Evolutionary conservation across 1,139 yeast species (phyloP).

Genomic region (Debaryomyces nepalensis): DNA sequence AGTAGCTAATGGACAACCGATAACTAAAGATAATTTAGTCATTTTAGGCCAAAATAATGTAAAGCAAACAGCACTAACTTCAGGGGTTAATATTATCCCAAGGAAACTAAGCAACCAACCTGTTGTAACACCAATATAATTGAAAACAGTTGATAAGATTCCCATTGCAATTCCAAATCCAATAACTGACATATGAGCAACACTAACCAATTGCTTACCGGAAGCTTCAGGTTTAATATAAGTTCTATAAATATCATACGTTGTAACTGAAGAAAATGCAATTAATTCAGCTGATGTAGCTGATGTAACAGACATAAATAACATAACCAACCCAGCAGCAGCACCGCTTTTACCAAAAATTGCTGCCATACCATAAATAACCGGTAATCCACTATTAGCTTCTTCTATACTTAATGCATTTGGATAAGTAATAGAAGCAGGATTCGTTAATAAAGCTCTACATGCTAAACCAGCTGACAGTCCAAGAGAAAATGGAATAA

Average conservation of each 20-base stretch:
- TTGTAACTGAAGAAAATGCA: conserved; percentile 34
- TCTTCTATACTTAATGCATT: conserved; percentile 30
- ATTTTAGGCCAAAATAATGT: too few relatives aligned
- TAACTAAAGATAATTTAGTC: too few relatives aligned
- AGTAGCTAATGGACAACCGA: too few relatives aligned
- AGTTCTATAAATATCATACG: conserved; percentile 37
- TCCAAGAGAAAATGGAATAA: conserved; percentile 39
- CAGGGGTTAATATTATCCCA: too few relatives aligned
- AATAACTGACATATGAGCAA: conserved; percentile 34
- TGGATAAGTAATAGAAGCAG: conserved; percentile 36
- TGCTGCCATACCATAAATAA: conserved; percentile 33
- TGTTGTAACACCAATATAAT: conserved; percentile 35
- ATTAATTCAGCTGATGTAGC: conserved; percentile 38
- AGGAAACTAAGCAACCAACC: too few relatives aligned
- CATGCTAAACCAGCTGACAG: conserved; percentile 33
- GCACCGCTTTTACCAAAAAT: conserved; percentile 33
- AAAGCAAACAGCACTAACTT: too few relatives aligned
- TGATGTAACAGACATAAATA: conserved; percentile 38
- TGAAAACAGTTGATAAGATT: conserved; percentile 35
- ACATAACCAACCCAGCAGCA: conserved; percentile 32
- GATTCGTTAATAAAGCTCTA: conserved; percentile 30
- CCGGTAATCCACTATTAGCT: conserved; percentile 32
- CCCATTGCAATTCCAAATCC: conserved; percentile 35
- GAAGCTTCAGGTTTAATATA: conserved; percentile 32
- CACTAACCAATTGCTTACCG: conserved; percentile 31